phyloP scores from a whole-genome alignment of 768 basidiomycete species.

The Crucibulum laeve region DNA sequence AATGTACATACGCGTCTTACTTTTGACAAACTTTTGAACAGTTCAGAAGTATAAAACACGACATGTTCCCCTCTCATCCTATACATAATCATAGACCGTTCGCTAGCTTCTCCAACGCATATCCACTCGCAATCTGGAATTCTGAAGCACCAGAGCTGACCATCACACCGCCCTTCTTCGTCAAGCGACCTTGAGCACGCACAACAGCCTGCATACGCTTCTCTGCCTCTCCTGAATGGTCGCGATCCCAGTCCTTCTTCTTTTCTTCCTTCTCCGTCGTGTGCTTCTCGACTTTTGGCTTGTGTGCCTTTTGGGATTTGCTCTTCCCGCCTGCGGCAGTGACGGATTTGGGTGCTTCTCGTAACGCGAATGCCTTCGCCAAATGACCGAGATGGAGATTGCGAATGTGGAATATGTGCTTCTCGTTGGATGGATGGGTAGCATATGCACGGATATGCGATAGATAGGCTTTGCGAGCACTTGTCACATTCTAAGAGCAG shows the following conservation, averaged over 20 bases:
- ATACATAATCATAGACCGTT: conserved; percentile 7
- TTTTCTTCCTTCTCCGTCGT: conserved; percentile 9
- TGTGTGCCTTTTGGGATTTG: conserved; percentile 4
- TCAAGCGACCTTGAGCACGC: conserved; percentile 74
- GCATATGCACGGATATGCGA: conserved; percentile 97
- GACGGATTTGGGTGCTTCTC: conserved; percentile 71
- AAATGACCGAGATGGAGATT: conserved; percentile 93
- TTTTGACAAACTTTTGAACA: background rate
- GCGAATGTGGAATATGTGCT: conserved; percentile 94
- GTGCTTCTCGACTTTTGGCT: conserved; percentile 10
- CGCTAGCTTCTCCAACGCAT: conserved; percentile 62
- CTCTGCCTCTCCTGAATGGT: conserved; percentile 57
- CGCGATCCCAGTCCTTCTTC: conserved; percentile 33
- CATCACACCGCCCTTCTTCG: conserved; percentile 78
- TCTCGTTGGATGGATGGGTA: conserved; percentile 93
- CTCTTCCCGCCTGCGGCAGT: conserved; percentile 20
- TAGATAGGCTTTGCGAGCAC: conserved; percentile 82
- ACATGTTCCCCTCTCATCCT: background rate
- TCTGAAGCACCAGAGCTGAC: conserved; percentile 63
- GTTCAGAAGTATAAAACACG: background rate
- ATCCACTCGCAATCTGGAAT: conserved; percentile 72
- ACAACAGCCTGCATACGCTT: conserved; percentile 84
- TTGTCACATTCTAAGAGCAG: conserved; percentile 56
- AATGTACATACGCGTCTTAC: too few relatives aligned
- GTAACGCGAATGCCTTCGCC: conserved; percentile 87